These are phyloP conservation scores for Nepenthes mirabilis DNA, from an alignment of 148 eudicot genomes.

Conservation along the genomic window DNA sequence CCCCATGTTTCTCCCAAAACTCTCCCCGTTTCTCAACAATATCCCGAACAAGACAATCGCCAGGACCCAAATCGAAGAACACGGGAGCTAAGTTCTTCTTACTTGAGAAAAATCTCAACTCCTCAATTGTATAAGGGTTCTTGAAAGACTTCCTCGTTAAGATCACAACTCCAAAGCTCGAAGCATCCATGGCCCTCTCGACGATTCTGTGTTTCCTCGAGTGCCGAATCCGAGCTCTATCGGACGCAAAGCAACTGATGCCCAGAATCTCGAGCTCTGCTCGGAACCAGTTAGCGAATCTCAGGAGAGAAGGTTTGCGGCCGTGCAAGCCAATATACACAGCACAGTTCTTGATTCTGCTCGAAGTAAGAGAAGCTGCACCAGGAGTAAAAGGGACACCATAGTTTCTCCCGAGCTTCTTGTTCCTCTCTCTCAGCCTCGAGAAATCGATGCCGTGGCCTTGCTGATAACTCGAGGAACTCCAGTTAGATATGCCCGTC, in stretches of 20 bases:
- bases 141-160: conserved; percentile 59
- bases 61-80: conserved; percentile 79
- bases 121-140: conserved; percentile 90
- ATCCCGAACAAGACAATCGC: conserved; percentile 85
- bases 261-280: conserved; percentile 92
- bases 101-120: conserved; percentile 64
- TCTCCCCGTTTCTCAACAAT: conserved; percentile 78
- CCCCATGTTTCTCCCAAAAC: conserved; percentile 70
- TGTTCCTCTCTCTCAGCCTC: conserved; percentile 38
- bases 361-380: conserved; percentile 47
- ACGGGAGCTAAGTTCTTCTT: conserved; percentile 89
- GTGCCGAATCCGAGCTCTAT: conserved; percentile 63
- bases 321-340: conserved; percentile 88
- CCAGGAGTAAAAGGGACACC: conserved; percentile 35
- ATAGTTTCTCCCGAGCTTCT: conserved; percentile 34
- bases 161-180: conserved; percentile 62
- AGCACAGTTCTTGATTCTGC: conserved; percentile 70
- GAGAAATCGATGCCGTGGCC: conserved; percentile 32
- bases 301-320: conserved; percentile 55
- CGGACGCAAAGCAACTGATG: conserved; percentile 81
- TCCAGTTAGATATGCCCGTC: conserved; percentile 32
- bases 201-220: conserved; percentile 42
- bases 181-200: conserved; percentile 64
- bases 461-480: conserved; percentile 32
- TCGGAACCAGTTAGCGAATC: conserved; percentile 88